phyloP scores from a whole-genome alignment of 2,329 filamentous ascomycete species.

The Pestalotiopsis sp. region DNA sequence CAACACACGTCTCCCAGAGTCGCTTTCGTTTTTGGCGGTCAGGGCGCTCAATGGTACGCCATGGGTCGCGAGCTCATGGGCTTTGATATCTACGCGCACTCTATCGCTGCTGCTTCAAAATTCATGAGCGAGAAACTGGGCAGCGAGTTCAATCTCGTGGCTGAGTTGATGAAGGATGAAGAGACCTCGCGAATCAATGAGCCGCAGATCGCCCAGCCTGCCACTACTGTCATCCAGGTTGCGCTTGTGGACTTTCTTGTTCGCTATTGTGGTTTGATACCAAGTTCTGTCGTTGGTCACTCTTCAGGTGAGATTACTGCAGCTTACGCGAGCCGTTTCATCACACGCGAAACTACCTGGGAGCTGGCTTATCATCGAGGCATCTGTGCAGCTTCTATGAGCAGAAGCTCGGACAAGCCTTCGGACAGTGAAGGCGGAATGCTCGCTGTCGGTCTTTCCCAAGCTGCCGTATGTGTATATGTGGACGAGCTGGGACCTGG shows the following conservation, averaged over 20 bases:
- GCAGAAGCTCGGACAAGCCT: neutral
- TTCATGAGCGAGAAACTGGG: slow-evolving; percentile 26
- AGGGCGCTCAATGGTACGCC: slow-evolving; percentile 38
- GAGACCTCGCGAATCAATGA: slow-evolving; percentile 31
- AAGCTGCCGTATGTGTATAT: slow-evolving; percentile 15
- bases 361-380: slow-evolving; percentile 26
- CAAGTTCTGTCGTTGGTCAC: slow-evolving; percentile 33
- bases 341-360: slow-evolving; percentile 27
- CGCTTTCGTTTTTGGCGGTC: slow-evolving; percentile 36
- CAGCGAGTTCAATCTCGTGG: slow-evolving; percentile 28
- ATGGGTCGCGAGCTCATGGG: slow-evolving; percentile 40
- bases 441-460: slow-evolving; percentile 23
- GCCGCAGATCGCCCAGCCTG: slow-evolving; percentile 33
- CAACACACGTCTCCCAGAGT: slow-evolving; percentile 18
- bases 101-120: slow-evolving; percentile 28
- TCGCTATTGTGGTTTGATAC: slow-evolving; percentile 23
- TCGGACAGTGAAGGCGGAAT: slow-evolving; percentile 17
- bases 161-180: slow-evolving; percentile 35
- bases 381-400: slow-evolving; percentile 17
- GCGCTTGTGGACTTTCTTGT: slow-evolving; percentile 32
- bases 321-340: slow-evolving; percentile 28
- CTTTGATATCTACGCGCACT: slow-evolving; percentile 28
- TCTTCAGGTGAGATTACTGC: slow-evolving; percentile 39
- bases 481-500: slow-evolving; percentile 13
- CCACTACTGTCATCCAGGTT: slow-evolving; percentile 33